These are phyloP conservation scores for Sporothrix globosa DNA, from an alignment of 2,329 filamentous ascomycete species.

Conservation along the genomic window DNA sequence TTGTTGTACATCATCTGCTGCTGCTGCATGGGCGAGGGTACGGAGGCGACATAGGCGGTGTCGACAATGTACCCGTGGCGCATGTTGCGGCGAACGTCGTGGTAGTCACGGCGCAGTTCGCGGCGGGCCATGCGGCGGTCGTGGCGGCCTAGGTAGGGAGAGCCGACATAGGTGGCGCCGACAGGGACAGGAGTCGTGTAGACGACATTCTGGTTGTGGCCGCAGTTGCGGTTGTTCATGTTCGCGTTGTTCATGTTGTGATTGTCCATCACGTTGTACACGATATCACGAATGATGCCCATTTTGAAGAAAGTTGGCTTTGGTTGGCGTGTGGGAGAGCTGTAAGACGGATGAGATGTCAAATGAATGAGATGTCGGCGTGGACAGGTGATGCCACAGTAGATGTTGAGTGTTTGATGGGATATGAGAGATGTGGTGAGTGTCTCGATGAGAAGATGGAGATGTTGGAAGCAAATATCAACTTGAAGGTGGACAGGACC, in stretches of 20 bases:
- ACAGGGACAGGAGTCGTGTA: not conserved
- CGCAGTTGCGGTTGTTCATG: not conserved
- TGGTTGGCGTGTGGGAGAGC: not conserved
- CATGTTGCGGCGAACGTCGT: slow-evolving; percentile 10
- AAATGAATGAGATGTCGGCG: not conserved
- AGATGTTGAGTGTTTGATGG: not conserved
- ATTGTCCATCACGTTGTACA: slow-evolving; percentile 4
- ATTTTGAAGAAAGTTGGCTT: not conserved
- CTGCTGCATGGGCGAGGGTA: not conserved
- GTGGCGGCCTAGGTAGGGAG: not conserved
- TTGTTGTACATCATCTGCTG: not conserved
- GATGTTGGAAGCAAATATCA: not conserved
- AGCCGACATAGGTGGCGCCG: not conserved
- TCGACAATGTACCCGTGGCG: slow-evolving; percentile 6
- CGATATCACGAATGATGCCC: slow-evolving; percentile 2
- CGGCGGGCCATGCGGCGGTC: slow-evolving; percentile 9
- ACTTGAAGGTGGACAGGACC: not conserved
- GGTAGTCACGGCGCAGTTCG: slow-evolving; percentile 1
- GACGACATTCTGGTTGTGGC: not conserved
- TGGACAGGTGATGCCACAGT: not conserved
- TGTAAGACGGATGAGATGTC: not conserved
- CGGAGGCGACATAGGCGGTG: not conserved
- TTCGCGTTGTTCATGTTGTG: not conserved
- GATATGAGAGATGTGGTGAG: not conserved
- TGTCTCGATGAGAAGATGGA: not conserved